Conservation (phyloP, 176 grass and related monocot genomes). For the Carex kokanica region DNA sequence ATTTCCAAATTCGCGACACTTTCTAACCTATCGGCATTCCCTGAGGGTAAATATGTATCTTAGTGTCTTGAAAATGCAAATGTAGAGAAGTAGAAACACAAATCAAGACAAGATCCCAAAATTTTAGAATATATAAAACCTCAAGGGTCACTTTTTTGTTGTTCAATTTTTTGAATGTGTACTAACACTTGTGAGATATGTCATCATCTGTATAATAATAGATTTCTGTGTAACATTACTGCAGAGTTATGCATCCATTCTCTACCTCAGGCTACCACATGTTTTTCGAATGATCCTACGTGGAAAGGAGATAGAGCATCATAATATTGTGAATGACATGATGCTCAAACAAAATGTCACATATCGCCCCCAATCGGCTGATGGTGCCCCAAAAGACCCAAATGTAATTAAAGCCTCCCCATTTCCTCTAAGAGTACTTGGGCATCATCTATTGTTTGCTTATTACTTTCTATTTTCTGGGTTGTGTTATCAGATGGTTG, state of each 20-base stretch:
- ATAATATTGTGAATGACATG: slow-evolving; percentile 96
- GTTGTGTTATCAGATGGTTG: slow-evolving; percentile 63
- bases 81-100: background rate
- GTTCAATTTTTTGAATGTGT: slow-evolving; percentile 13
- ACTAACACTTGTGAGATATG: background rate
- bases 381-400: slow-evolving; percentile 64
- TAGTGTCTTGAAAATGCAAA: background rate
- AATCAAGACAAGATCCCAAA: background rate
- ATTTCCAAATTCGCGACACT: slow-evolving; percentile 91
- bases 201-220: slow-evolving; percentile 17
- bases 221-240: slow-evolving; percentile 16
- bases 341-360: slow-evolving; percentile 96
- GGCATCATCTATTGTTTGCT: slow-evolving; percentile 18
- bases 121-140: background rate
- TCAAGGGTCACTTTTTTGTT: background rate
- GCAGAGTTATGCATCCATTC: slow-evolving; percentile 99
- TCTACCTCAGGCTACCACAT: slow-evolving; percentile 80
- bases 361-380: slow-evolving; percentile 62
- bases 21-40: slow-evolving; percentile 83
- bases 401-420: slow-evolving; percentile 45
- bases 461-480: slow-evolving; percentile 30
- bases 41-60: slow-evolving; percentile 55
- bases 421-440: slow-evolving; percentile 27
- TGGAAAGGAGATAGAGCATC: slow-evolving; percentile 92
- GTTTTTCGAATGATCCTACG: slow-evolving; percentile 83